Percentiles rank a stretch among this genome's conserved stretches.
Conservation (phyloP, 441 rosid genomes). For the Biscutella laevigata region DNA sequence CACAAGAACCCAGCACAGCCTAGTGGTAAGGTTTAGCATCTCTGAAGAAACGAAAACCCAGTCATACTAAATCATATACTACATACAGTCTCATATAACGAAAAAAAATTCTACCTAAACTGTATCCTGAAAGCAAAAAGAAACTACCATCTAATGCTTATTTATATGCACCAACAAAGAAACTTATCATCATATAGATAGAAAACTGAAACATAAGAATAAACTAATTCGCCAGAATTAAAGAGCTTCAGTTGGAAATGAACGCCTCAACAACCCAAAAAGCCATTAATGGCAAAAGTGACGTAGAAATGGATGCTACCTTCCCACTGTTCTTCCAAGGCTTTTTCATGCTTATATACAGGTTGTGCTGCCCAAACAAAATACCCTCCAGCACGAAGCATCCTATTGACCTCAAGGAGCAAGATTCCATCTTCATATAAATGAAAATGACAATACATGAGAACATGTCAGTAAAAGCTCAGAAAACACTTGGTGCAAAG, state of each 20-base stretch:
- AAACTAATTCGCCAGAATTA: too few relatives aligned
- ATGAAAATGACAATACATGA: conserved; percentile 22
- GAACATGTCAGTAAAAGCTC: conserved; percentile 7
- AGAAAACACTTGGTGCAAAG: background rate
- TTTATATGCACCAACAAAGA: too few relatives aligned
- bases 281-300: background rate
- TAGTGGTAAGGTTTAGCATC: conserved; percentile 83
- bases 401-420: conserved; percentile 91
- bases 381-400: conserved; percentile 92
- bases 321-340: conserved; percentile 87
- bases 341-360: conserved; percentile 84
- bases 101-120: too few relatives aligned
- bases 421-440: conserved; percentile 73
- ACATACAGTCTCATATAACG: too few relatives aligned
- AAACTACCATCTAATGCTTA: too few relatives aligned
- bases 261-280: background rate
- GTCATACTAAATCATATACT: conserved; percentile 16
- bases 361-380: conserved; percentile 99
- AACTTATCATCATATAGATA: too few relatives aligned
- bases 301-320: conserved; percentile 36
- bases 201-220: too few relatives aligned
- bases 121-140: too few relatives aligned
- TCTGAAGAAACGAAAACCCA: conserved; percentile 35
- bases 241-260: background rate
- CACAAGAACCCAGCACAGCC: conserved; percentile 89